Percentiles rank a stretch among this genome's conserved stretches.
These are phyloP conservation scores for Danielia oregonensis DNA, from an alignment of 805 yeast genomes.

Conservation along the genomic window DNA sequence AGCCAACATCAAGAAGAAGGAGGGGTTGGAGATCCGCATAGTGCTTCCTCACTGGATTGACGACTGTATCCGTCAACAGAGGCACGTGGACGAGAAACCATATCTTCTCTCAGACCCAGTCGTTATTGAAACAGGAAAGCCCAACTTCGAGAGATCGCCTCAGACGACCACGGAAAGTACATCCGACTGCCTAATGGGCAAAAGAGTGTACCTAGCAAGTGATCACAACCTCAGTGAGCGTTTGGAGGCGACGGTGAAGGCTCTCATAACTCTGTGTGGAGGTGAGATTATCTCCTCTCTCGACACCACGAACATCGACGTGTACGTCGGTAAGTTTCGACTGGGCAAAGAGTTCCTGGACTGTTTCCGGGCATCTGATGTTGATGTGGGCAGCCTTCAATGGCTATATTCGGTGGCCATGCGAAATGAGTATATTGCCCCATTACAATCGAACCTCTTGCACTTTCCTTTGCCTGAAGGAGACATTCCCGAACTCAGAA, in stretches of 20 bases:
- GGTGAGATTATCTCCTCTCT: constrained; percentile 42
- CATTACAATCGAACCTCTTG: constrained; percentile 50
- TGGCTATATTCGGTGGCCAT: constrained; percentile 75
- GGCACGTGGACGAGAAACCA: constrained; percentile 48
- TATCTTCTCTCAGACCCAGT: constrained; percentile 39
- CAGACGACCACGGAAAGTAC: constrained; percentile 1
- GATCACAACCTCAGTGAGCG: constrained; percentile 55
- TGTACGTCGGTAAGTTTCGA: constrained; percentile 61
- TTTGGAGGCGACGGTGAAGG: constrained; percentile 34
- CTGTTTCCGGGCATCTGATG: constrained; percentile 40
- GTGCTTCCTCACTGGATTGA: constrained; percentile 82
- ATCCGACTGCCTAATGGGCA: constrained; percentile 36
- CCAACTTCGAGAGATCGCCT: constrained; percentile 2
- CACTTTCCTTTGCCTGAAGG: constrained; percentile 64
- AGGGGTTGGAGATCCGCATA: constrained; percentile 44
- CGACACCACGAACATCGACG: constrained; percentile 19
- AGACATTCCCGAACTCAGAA: constrained; percentile 51
- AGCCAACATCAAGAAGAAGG: constrained; percentile 26
- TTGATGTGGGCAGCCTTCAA: constrained; percentile 56
- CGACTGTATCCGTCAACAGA: constrained; percentile 55
- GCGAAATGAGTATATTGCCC: constrained; percentile 51
- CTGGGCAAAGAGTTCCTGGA: constrained; percentile 51
- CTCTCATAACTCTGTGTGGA: constrained; percentile 49
- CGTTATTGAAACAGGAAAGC: constrained; percentile 20
- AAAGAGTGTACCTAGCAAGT: constrained; percentile 46